phyloP scores from a whole-genome alignment of 768 basidiomycete species.

The Termitomyces sp. region DNA sequence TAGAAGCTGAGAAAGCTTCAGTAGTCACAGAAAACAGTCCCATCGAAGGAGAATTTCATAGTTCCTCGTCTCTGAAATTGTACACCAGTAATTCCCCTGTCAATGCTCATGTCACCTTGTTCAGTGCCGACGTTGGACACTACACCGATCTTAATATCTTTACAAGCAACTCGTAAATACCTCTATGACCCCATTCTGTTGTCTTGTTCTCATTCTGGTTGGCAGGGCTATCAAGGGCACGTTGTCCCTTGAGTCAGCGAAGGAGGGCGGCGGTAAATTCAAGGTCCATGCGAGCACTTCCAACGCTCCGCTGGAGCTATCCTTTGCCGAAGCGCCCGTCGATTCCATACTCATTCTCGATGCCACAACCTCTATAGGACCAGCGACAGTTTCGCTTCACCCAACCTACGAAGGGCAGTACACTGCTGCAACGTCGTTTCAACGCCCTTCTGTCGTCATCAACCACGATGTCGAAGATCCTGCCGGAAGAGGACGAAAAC shows the following conservation, averaged over 20 bases:
- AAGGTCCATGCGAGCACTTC: constrained; percentile 10
- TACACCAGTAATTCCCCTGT: constrained; percentile 39
- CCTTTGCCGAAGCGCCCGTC: constrained; percentile 11
- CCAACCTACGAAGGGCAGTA: constrained; percentile 16
- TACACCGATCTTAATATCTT: constrained; percentile 20
- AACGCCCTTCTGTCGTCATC: not conserved
- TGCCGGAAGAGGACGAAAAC: constrained; percentile 11
- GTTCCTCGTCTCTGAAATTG: constrained; percentile 22
- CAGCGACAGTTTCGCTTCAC: constrained; percentile 11
- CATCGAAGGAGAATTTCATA: constrained; percentile 42
- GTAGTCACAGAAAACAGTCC: constrained; percentile 35
- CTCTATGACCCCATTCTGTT: not conserved
- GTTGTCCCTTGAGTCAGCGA: constrained; percentile 7
- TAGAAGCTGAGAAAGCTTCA: constrained; percentile 21
- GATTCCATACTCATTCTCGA: constrained; percentile 13
- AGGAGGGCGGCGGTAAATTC: constrained; percentile 12
- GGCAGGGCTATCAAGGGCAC: constrained; percentile 4
- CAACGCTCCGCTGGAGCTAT: constrained; percentile 5
- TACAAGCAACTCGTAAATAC: constrained; percentile 37
- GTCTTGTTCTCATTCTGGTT: not conserved
- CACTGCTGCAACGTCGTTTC: constrained; percentile 6
- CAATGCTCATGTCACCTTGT: constrained; percentile 30
- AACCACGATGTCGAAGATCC: constrained; percentile 13
- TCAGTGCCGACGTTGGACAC: constrained; percentile 20
- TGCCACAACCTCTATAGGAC: constrained; percentile 11